A percentile compares a stretch with the other conserved stretches of the same genome.
Evolutionary conservation across 1,139 yeast genomes (phyloP).

Genomic region (Yarrowia galli): DNA sequence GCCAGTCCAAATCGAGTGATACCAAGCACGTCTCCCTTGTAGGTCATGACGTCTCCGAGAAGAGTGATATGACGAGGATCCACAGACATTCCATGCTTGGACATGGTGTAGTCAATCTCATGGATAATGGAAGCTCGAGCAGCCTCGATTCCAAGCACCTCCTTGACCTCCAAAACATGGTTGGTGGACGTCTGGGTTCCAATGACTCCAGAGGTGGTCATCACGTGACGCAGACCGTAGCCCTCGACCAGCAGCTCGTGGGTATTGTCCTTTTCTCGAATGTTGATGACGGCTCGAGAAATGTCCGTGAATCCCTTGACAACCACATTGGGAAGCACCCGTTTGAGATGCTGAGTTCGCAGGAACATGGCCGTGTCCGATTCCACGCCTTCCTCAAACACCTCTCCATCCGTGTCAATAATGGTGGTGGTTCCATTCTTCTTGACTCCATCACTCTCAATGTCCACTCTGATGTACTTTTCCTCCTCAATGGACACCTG

Average conservation of each 20-base stretch:
- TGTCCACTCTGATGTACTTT: constrained; percentile 78
- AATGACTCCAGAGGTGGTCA: constrained; percentile 96
- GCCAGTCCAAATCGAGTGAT: constrained; percentile 97
- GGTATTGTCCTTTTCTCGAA: constrained; percentile 79
- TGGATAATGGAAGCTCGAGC: constrained; percentile 91
- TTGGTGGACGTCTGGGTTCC: constrained; percentile 89
- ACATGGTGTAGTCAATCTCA: constrained; percentile 97
- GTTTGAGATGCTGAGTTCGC: constrained; percentile 86
- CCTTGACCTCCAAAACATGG: constrained; percentile 88
- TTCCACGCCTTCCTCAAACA: constrained; percentile 52
- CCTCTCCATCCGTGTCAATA: constrained; percentile 46
- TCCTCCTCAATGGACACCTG: constrained; percentile 76
- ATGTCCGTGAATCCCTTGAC: constrained; percentile 93
- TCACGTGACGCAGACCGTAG: constrained; percentile 92
- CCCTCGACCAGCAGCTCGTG: constrained; percentile 96
- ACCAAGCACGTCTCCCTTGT: constrained; percentile 97
- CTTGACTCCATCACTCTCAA: constrained; percentile 55
- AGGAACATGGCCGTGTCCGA: constrained; percentile 73
- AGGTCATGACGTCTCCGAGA: constrained; percentile 98
- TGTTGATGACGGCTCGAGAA: constrained; percentile 94
- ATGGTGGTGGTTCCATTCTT: constrained; percentile 41
- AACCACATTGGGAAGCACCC: constrained; percentile 83
- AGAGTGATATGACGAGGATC: constrained; percentile 99
- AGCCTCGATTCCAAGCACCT: constrained; percentile 96
- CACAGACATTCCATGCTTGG: constrained; percentile 99